Percentiles rank a stretch among this genome's conserved stretches.
These are phyloP conservation scores for Spinellus fusiger DNA, from an alignment of 192 early-diverging fungal genomes.

Conservation along the genomic window DNA sequence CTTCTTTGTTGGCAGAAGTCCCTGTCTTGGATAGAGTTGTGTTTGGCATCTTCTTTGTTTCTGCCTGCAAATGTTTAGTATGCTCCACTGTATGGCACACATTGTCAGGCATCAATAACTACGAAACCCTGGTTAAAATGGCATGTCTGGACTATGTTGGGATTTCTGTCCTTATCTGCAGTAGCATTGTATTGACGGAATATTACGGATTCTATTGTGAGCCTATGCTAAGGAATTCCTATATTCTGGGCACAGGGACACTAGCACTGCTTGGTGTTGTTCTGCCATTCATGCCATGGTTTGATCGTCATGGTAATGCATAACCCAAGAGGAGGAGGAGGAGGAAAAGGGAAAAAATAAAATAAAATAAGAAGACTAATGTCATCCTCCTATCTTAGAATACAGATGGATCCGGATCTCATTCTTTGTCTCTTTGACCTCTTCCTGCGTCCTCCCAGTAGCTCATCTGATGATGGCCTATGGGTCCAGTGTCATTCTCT, in stretches of 20 bases:
- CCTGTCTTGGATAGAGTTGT: constrained; percentile 42
- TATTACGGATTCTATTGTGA: constrained; percentile 61
- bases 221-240: constrained; percentile 34
- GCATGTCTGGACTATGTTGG: constrained; percentile 59
- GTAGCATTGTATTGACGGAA: constrained; percentile 46
- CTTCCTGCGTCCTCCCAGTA: constrained; percentile 44
- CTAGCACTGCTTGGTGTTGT: constrained; percentile 44
- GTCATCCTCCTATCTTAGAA: too few species aligned
- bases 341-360: background rate
- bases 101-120: constrained; percentile 46
- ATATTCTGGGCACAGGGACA: constrained; percentile 40
- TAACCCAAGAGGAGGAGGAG: too few species aligned
- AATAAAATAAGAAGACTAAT: too few species aligned
- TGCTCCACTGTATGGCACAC: constrained; percentile 57
- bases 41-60: constrained; percentile 51
- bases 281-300: constrained; percentile 46
- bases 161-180: constrained; percentile 53
- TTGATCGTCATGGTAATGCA: constrained; percentile 32
- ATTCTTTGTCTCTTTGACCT: constrained; percentile 47
- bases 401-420: constrained; percentile 41
- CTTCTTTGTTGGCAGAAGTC: constrained; percentile 1
- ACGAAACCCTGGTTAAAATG: constrained; percentile 39
- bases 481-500: constrained; percentile 29
- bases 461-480: constrained; percentile 39
- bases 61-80: constrained; percentile 54